Conservation (phyloP, 345 rosid genomes). For the Salix suchowensis region DNA sequence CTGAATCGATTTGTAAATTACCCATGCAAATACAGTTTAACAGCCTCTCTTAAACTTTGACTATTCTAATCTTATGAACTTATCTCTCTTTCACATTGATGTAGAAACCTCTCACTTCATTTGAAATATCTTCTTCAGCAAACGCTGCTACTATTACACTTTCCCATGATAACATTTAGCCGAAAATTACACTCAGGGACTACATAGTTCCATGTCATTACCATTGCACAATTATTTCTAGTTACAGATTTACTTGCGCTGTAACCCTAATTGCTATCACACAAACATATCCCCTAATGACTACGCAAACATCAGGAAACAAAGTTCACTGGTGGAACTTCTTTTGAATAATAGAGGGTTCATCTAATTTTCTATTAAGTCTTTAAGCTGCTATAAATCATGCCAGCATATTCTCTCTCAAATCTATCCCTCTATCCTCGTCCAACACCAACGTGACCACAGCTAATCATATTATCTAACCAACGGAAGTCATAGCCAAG, state of each 20-base stretch:
- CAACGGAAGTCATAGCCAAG: background rate
- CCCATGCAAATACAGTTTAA: background rate
- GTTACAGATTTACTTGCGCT: background rate
- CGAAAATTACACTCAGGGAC: background rate
- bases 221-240: background rate
- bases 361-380: background rate
- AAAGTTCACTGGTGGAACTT: background rate
- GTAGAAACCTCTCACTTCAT: background rate
- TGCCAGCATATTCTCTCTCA: background rate
- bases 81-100: background rate
- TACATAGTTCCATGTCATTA: background rate
- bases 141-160: background rate
- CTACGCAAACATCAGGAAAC: background rate
- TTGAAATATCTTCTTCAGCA: background rate
- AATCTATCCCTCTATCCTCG: background rate
- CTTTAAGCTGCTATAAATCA: background rate
- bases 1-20: background rate
- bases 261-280: background rate
- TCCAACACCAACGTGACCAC: background rate
- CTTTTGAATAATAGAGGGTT: background rate
- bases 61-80: background rate
- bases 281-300: background rate
- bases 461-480: background rate
- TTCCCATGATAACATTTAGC: background rate
- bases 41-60: background rate